Percentiles rank a stretch among this genome's conserved stretches.
Conservation (phyloP, 805 yeast genomes). For the Hanseniaspora lindneri region DNA sequence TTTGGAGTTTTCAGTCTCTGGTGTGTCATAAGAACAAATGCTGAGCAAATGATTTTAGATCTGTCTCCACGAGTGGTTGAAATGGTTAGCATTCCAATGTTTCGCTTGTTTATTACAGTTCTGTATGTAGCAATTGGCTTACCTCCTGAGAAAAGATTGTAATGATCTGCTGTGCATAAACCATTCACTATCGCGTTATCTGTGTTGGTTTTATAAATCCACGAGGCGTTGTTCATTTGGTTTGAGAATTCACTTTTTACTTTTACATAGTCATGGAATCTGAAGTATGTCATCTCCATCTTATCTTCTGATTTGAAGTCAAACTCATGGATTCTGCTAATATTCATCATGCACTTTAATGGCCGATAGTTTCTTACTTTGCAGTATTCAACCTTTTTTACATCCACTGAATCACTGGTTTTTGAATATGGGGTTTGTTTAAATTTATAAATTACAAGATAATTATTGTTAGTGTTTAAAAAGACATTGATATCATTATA, state of each 20-base stretch:
- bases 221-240: not conserved
- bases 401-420: not conserved
- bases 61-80: not conserved
- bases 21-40: not conserved
- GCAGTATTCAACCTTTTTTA: not conserved
- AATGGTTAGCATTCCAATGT: not conserved
- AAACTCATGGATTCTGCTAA: not conserved
- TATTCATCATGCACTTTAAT: not conserved
- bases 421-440: not conserved
- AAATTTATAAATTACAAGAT: not conserved
- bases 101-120: not conserved
- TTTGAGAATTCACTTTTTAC: not conserved
- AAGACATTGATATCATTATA: not conserved
- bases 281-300: not conserved
- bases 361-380: not conserved
- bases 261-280: conserved; percentile 1
- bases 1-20: not conserved
- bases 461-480: not conserved
- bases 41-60: not conserved
- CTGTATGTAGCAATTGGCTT: not conserved
- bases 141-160: not conserved
- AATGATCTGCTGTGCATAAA: not conserved
- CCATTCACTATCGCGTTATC: conserved; percentile 1
- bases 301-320: not conserved
- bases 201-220: conserved; percentile 3